These are phyloP conservation scores for Hyaloperonospora brassicae DNA, from an alignment of 352 stramenopile genomes.

Conservation along the genomic window DNA sequence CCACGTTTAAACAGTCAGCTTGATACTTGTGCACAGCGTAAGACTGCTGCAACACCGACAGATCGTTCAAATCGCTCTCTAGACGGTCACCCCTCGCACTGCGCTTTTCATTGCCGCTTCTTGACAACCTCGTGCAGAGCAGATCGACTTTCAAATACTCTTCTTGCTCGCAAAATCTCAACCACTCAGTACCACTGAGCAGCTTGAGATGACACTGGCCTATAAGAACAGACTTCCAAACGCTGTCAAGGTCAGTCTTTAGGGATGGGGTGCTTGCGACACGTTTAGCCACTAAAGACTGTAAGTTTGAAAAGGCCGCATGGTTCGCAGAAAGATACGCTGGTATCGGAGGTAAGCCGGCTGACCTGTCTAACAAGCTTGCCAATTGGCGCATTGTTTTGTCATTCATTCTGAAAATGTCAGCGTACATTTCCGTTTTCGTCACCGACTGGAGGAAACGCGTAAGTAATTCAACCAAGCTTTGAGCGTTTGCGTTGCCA, in stretches of 20 bases:
- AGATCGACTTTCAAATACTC: slow-evolving; percentile 49
- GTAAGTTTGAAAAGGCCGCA: slow-evolving; percentile 32
- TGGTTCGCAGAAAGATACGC: slow-evolving; percentile 49
- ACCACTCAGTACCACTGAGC: slow-evolving; percentile 52
- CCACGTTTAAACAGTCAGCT: slow-evolving; percentile 55
- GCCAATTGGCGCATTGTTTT: slow-evolving; percentile 9
- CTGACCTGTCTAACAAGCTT: slow-evolving; percentile 17
- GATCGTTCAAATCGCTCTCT: slow-evolving; percentile 31
- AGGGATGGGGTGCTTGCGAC: slow-evolving; percentile 6
- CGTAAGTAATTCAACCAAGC: slow-evolving; percentile 32
- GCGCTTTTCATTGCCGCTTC: slow-evolving; percentile 13
- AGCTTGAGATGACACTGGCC: slow-evolving; percentile 43
- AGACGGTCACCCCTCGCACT: slow-evolving; percentile 9
- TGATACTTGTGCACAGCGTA: slow-evolving; percentile 76
- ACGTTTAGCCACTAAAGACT: slow-evolving; percentile 18
- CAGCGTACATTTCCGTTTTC: slow-evolving; percentile 35
- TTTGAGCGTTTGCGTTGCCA: slow-evolving; percentile 6
- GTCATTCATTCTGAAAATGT: slow-evolving; percentile 22
- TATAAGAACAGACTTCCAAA: slow-evolving; percentile 35
- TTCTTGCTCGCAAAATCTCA: slow-evolving; percentile 65
- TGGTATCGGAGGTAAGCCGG: slow-evolving; percentile 24
- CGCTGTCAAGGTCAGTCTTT: slow-evolving; percentile 20
- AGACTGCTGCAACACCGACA: slow-evolving; percentile 76
- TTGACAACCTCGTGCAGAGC: slow-evolving; percentile 19
- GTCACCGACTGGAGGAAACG: slow-evolving; percentile 52